These are phyloP conservation scores for Solanum infundibuliforme DNA, from an alignment of 257 asterid genomes.

Conservation along the genomic window DNA sequence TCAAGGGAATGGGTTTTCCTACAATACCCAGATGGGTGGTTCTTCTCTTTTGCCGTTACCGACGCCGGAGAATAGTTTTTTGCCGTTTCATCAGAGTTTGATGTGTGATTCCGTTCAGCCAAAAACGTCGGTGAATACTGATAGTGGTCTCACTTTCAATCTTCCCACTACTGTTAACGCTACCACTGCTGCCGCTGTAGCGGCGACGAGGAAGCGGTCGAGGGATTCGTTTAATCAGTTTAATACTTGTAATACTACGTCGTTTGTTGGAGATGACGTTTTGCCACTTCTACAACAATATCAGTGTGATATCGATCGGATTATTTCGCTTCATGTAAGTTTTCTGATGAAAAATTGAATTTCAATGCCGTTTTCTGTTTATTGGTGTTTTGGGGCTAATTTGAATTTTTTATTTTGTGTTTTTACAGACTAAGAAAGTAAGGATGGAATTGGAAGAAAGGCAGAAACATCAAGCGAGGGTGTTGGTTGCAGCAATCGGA, in stretches of 20 bases:
- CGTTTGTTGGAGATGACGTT: conserved; percentile 25
- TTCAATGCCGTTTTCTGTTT: neutral
- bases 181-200: neutral
- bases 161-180: neutral
- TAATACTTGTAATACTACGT: conserved; percentile 7
- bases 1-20: conserved; percentile 8
- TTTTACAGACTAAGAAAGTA: conserved; percentile 39
- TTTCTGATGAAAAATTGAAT: neutral
- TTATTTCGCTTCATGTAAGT: conserved; percentile 63
- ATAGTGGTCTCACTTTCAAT: conserved; percentile 43
- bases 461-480: conserved; percentile 45
- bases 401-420: neutral
- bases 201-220: conserved; percentile 37
- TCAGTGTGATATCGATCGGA: conserved; percentile 45
- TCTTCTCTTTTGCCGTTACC: conserved; percentile 9
- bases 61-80: conserved; percentile 21
- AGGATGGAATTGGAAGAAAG: conserved; percentile 56
- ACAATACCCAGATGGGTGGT: conserved; percentile 34
- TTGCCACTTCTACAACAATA: conserved; percentile 41
- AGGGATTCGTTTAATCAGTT: conserved; percentile 32
- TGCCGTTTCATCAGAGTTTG: conserved; percentile 18
- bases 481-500: conserved; percentile 37
- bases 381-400: neutral
- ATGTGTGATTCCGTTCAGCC: conserved; percentile 33
- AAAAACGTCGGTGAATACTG: conserved; percentile 47